Evolutionary conservation across 257 asterid genomes (phyloP), one percentile per base, ranked within the genome.

Genomic region (Mitragyna speciosa): DNA sequence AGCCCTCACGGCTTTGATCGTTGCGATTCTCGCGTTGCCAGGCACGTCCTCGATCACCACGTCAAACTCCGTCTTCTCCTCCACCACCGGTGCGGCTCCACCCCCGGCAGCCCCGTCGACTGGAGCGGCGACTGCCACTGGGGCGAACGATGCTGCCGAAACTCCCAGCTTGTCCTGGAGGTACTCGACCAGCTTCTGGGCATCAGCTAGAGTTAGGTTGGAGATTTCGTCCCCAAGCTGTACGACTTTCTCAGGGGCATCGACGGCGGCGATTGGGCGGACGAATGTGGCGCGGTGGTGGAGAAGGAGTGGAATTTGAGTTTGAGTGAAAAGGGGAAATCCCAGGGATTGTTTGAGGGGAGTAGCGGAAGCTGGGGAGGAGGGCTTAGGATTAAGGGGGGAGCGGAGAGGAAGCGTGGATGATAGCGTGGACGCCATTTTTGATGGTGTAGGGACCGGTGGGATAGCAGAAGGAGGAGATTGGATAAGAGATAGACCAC

Each of bases 81-180:
- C 99, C n/a, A 84, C 98, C 16, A 16, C 96, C 2, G 91, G 82
- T 11, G 97, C 81, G 9, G 88, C 95, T 2, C 82, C 95, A 1
- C 73, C 91, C 1, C 81, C 89, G 6, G 80, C 84, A 0, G 75
- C 76, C 68, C 87, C 80, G 81, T 80, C 68, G 45, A 65, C 82
- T 4, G 88, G 58, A 79, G 91, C 92, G 4, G 86, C 89, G 1
- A 72, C 92, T 26, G 90, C 97, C 2, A 74, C 96, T 0, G 97
- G 96, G 6, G 94, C 97, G 73, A 95, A 93, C 4, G 97, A 88
- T 15, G 98, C 97, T 3, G 98, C 98, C 72, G 98, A 80, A 75
- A 95, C 98, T 26, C 98, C 98, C 80, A 95, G 90, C 90, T 93
- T 95, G 84, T 93, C 98, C 85, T 93, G 97, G 78, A 95, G 96